A percentile compares a stretch with the other conserved stretches of the same genome.
phyloP scores from a whole-genome alignment of 306 rosid genomes.

The Trifolium subterraneum region DNA sequence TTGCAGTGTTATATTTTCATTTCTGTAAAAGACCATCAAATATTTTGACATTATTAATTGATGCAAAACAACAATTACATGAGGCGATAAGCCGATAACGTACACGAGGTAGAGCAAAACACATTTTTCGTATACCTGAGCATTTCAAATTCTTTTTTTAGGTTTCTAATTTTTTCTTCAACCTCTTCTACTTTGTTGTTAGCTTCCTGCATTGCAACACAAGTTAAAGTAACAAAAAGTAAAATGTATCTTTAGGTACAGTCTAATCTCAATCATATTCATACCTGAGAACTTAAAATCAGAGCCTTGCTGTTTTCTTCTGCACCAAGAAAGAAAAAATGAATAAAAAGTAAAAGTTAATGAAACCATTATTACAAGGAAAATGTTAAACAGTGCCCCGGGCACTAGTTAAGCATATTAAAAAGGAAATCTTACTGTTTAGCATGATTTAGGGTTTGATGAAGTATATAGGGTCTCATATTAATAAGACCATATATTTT shows the following conservation, averaged over 20 bases:
- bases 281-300: conserved; percentile 62
- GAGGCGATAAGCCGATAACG: not conserved
- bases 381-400: too few relatives aligned
- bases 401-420: too few relatives aligned
- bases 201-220: conserved; percentile 56
- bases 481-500: too few relatives aligned
- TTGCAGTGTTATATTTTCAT: conserved; percentile 34
- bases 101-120: not conserved
- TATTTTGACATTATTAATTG: not conserved
- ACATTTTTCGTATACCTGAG: conserved; percentile 39
- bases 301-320: conserved; percentile 47
- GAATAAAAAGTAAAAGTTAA: not conserved
- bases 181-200: conserved; percentile 43
- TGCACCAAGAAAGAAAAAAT: conserved; percentile 11
- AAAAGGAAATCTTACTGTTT: too few relatives aligned
- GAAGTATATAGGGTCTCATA: too few relatives aligned
- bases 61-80: not conserved
- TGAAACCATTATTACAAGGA: too few relatives aligned
- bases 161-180: conserved; percentile 63
- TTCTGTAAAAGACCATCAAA: conserved; percentile 35
- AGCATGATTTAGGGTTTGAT: too few relatives aligned
- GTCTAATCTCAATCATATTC: not conserved
- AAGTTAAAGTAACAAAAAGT: conserved; percentile 22
- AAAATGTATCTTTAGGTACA: conserved; percentile 12
- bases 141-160: conserved; percentile 64